These are phyloP conservation scores for Citrullus amarus DNA, from an alignment of 306 rosid species.

Conservation along the genomic window DNA sequence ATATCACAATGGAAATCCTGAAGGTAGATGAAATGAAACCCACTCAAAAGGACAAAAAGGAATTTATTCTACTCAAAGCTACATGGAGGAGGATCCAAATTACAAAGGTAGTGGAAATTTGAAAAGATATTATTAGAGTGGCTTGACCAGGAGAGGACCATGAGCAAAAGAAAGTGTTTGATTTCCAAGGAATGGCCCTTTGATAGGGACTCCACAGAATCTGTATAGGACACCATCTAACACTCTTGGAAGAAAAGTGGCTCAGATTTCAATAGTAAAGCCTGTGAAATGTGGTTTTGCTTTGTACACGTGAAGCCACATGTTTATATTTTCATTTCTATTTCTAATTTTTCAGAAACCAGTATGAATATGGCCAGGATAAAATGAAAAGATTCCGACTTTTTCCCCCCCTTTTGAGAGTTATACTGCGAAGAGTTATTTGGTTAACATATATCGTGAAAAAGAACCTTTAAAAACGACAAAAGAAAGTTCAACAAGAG, in stretches of 20 bases:
- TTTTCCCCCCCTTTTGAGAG: neutral
- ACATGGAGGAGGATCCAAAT: neutral
- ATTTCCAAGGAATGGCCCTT: slow-evolving; percentile 10
- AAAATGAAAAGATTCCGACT: neutral
- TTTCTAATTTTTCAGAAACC: neutral
- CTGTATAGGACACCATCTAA: neutral
- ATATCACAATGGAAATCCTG: neutral
- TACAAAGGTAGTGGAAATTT: neutral
- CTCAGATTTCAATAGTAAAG: slow-evolving; percentile 6
- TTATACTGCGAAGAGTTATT: neutral
- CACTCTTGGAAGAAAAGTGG: slow-evolving; percentile 4
- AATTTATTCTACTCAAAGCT: neutral
- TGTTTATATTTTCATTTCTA: neutral
- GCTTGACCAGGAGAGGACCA: slow-evolving; percentile 9
- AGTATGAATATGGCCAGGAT: neutral
- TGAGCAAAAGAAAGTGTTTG: neutral
- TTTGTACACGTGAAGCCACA: slow-evolving; percentile 15
- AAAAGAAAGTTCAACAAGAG: neutral
- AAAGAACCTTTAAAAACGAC: neutral
- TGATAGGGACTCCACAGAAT: slow-evolving; percentile 10
- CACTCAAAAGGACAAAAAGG: neutral
- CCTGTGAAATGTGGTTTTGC: slow-evolving; percentile 3
- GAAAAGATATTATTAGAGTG: slow-evolving; percentile 31
- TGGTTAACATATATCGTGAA: neutral
- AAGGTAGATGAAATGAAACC: neutral